Evolutionary conservation across 306 rosid species (phyloP), one percentile per base, ranked within the genome.

Genomic region (Astragalus membranaceus): DNA sequence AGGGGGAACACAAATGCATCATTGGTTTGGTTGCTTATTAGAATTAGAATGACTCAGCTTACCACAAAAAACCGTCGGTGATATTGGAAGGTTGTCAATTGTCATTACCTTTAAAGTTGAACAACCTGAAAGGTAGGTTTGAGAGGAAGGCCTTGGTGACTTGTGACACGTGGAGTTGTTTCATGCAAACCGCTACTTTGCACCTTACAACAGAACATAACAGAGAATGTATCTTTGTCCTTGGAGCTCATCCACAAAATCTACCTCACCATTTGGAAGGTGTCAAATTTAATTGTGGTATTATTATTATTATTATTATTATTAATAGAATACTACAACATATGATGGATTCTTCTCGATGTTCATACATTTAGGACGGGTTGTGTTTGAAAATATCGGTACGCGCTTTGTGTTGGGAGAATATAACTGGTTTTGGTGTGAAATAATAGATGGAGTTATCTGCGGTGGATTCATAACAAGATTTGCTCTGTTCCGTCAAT

Each of bases 1-100:
- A 20, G 23, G 75, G 67, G 81, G 81, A 81, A 72, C 46, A 62
- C 81, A 67, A 46, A 43, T 8, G 2, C 35, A 46, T 35, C 15
- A 37, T 60, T 60, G 67, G 67, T 60, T 37, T 20, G 30, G 30
- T 26, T 26, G 15, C 26, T 60, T 36, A 37, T 36, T 36, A 60
- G 7, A 8, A 37, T 36, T 36, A 60, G 7, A 8, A 15, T 37
- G 82, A 75, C 57, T 30, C 86, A 78, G 42, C 74, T 7, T 48
- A 52, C 6, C 65, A 73, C 16, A 32, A 44, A 32, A 44, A 67
- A 8, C 44, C 35, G 76, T 77, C 60, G 67, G 67, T 64, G 55
- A 63, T 36, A 75, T 76, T 68, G 56, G 37, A 50, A 51, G 1
- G 9, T 47, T 67, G 30, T 48, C n/a, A 20, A 10, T 54, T 75